Evolutionary conservation across 768 basidiomycete species (phyloP).

Genomic region (Boletus speciosus): DNA sequence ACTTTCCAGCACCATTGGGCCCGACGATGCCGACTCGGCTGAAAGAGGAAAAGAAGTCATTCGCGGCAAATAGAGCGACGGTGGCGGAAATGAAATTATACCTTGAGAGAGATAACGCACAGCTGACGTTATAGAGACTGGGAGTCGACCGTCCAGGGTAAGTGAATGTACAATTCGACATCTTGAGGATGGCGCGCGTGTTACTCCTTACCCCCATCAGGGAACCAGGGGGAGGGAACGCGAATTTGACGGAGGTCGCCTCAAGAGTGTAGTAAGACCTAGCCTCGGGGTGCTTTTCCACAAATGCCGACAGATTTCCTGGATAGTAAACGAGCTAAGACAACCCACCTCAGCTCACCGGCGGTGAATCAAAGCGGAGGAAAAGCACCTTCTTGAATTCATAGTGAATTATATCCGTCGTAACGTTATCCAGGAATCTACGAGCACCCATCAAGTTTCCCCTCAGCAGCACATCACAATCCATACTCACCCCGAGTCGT

Average conservation of each 20-base stretch:
- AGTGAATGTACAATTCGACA: conserved; percentile 87
- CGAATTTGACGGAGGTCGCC: conserved; percentile 89
- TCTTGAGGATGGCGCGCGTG: conserved; percentile 93
- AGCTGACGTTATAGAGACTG: conserved; percentile 83
- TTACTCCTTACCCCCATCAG: conserved; percentile 97
- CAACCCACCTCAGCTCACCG: conserved; percentile 11
- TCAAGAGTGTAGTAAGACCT: conserved; percentile 96
- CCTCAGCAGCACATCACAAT: conserved; percentile 5
- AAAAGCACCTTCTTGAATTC: conserved; percentile 77
- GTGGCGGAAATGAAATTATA: conserved; percentile 34
- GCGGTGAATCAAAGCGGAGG: conserved; percentile 15
- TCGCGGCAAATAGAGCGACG: conserved; percentile 11
- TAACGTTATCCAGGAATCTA: conserved; percentile 92
- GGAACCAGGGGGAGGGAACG: conserved; percentile 93
- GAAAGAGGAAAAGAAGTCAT: conserved; percentile 23
- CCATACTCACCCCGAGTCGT: conserved; percentile 86
- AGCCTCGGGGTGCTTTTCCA: conserved; percentile 86
- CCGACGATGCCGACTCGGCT: conserved; percentile 91
- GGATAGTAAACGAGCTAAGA: conserved; percentile 85
- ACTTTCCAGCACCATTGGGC: conserved; percentile 95
- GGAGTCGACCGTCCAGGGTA: conserved; percentile 83
- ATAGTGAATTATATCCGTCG: conserved; percentile 97
- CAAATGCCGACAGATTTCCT: conserved; percentile 89
- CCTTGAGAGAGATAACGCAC: conserved; percentile 92
- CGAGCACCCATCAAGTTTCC: conserved; percentile 2